Base-by-base conservation (phyloP, 225 moss, liverwort and hornwort species). In the Sphagnum tenellum region DNA sequence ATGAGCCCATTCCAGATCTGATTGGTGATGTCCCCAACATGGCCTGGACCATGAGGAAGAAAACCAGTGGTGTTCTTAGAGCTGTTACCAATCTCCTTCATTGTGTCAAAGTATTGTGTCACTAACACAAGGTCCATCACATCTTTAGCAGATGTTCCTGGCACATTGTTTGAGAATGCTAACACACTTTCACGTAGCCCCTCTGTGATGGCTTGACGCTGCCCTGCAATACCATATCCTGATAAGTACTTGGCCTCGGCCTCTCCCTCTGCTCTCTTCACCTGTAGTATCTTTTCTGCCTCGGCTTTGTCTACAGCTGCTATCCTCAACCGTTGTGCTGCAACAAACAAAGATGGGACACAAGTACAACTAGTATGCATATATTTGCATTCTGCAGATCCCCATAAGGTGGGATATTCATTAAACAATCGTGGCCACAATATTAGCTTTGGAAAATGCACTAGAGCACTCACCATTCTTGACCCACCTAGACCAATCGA, bases 91-190 rank as follows among this genome's bases (percentile, higher is more conserved):
- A 98, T 81, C 47, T 98, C 96, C 75, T 98, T 98, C 92, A 92
- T 98, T 9, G 96, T 98, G 75, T 98, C 96, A 61, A 98, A 98
- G 71, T 98, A 98, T 67, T 98, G 92, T 0, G 96, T 98, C 44
- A 98, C 76, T 51, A 98, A 71, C 11, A 98, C 96, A 70, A 98
- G 87, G 64, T 98, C 96, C 89, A 98, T 90, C 10, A 98, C 92
- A 57, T 98, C 96, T 71, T 92, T 98, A 45, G 92, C 77, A 50
- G 87, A 78, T n/a, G 96, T 89, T 2, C 92, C 96, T 0, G 90
- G 79, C 9, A 98, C 92, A 63, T 98, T 92, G 74, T 77, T 83
- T 47, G 96, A 89, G 55, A 98, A 98, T 0, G 74, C 65, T 7
- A 92, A 64, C 48, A 98, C 96, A 64, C 96, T 98, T 69, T 98